Evolutionary conservation across 805 yeast species (phyloP).

Genomic region (Yarrowia sp.): DNA sequence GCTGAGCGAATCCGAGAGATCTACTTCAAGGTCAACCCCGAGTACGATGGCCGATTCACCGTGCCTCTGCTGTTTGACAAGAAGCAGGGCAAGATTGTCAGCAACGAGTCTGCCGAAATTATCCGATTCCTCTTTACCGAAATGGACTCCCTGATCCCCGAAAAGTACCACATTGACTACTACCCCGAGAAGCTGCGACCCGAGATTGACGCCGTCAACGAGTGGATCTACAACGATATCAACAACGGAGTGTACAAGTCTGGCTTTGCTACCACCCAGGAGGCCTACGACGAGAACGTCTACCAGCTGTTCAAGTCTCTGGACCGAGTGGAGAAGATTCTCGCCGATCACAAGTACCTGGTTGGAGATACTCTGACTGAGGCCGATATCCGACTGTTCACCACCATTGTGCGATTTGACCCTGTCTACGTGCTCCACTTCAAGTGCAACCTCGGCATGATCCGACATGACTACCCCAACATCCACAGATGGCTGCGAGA

Average conservation of each 20-base stretch:
- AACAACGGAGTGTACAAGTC: slow-evolving; percentile 94
- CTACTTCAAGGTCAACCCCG: slow-evolving; percentile 76
- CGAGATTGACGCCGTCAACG: slow-evolving; percentile 77
- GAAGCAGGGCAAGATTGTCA: slow-evolving; percentile 81
- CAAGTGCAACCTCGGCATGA: slow-evolving; percentile 85
- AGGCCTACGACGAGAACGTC: slow-evolving; percentile 76
- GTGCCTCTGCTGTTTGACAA: slow-evolving; percentile 95
- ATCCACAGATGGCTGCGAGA: slow-evolving; percentile 81
- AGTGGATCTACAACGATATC: slow-evolving; percentile 82
- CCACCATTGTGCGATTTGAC: slow-evolving; percentile 90
- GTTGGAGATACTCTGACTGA: slow-evolving; percentile 77
- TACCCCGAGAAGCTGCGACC: slow-evolving; percentile 63
- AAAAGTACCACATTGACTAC: slow-evolving; percentile 60
- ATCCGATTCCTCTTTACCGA: slow-evolving; percentile 82
- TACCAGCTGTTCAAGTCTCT: slow-evolving; percentile 66
- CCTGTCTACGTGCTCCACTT: slow-evolving; percentile 94
- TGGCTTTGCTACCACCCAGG: slow-evolving; percentile 87
- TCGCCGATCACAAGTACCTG: slow-evolving; percentile 57
- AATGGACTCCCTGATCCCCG: slow-evolving; percentile 59
- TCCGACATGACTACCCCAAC: slow-evolving; percentile 78
- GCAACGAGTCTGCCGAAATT: slow-evolving; percentile 89
- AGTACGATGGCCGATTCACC: slow-evolving; percentile 82
- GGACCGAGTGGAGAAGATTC: slow-evolving; percentile 70
- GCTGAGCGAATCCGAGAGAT: slow-evolving; percentile 68
- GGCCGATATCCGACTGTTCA: slow-evolving; percentile 85